These are phyloP conservation scores for Arthroderma uncinatum DNA, from an alignment of 2,329 filamentous ascomycete species.

Conservation along the genomic window DNA sequence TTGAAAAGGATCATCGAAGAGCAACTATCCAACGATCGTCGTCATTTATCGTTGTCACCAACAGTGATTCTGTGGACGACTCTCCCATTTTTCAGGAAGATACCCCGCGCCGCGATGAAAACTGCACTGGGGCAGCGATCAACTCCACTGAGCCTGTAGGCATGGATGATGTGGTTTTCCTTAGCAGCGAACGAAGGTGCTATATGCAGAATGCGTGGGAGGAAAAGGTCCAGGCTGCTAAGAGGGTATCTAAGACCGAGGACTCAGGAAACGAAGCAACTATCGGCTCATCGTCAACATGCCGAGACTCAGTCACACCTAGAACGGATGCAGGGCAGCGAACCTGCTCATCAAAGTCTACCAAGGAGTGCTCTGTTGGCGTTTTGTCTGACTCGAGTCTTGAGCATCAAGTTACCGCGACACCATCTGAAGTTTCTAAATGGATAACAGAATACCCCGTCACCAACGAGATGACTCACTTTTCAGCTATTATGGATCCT, in stretches of 20 bases:
- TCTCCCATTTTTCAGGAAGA: constrained; percentile 5
- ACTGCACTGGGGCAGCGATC: constrained; percentile 15
- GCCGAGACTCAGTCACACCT: constrained; percentile 8
- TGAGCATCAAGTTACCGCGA: constrained; percentile 18
- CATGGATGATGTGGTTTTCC: constrained; percentile 23
- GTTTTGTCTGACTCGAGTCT: neutral
- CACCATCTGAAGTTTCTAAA: constrained; percentile 29
- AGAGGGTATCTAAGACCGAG: too few species aligned
- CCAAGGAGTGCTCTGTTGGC: neutral
- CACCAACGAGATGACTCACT: constrained; percentile 49
- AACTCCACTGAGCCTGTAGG: constrained; percentile 13
- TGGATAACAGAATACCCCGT: constrained; percentile 45
- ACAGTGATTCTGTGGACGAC: constrained; percentile 38
- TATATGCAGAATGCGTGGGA: constrained; percentile 34
- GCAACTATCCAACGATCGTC: constrained; percentile 37
- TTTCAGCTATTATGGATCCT: constrained; percentile 48
- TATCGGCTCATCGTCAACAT: neutral
- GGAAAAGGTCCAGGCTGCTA: constrained; percentile 17
- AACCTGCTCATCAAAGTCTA: neutral
- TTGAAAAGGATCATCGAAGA: constrained; percentile 46
- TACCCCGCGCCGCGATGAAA: neutral
- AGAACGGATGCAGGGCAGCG: neutral
- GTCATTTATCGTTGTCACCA: constrained; percentile 47
- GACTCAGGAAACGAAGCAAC: too few species aligned
- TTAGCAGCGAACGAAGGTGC: constrained; percentile 26